Evolutionary conservation across 1,284 basidiomycete genomes (phyloP).

Genomic region (Spongispora temasekensis): DNA sequence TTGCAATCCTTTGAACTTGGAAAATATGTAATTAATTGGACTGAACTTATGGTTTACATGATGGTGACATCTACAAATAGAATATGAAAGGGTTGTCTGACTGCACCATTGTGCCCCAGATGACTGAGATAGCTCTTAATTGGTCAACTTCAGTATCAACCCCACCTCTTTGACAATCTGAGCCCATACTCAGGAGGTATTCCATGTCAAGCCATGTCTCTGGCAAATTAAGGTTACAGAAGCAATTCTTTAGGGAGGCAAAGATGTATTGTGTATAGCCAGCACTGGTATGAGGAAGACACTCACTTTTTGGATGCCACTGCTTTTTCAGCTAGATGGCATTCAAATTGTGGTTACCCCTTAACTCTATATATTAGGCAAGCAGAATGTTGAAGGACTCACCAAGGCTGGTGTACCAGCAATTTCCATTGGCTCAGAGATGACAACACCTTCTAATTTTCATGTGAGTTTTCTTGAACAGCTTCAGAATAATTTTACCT

Average conservation of each 20-base stretch:
- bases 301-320: background rate
- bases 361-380: background rate
- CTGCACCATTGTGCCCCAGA: too few species aligned
- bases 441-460: background rate
- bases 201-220: background rate
- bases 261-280: background rate
- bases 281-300: background rate
- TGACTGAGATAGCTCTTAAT: too few species aligned
- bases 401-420: background rate
- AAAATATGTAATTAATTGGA: too few species aligned
- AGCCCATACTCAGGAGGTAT: conserved; percentile 21
- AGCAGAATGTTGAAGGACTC: background rate
- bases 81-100: too few species aligned
- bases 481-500: background rate
- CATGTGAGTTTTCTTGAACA: background rate
- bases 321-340: background rate
- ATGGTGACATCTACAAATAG: too few species aligned
- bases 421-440: background rate
- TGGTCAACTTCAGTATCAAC: too few species aligned
- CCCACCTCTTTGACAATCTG: too few species aligned
- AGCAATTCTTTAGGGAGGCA: background rate
- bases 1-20: too few species aligned
- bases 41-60: too few species aligned
- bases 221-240: background rate
- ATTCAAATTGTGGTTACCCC: background rate